Evolutionary conservation across 1,284 basidiomycete species (phyloP).

Genomic region (Moesziomyces globuligerus): DNA sequence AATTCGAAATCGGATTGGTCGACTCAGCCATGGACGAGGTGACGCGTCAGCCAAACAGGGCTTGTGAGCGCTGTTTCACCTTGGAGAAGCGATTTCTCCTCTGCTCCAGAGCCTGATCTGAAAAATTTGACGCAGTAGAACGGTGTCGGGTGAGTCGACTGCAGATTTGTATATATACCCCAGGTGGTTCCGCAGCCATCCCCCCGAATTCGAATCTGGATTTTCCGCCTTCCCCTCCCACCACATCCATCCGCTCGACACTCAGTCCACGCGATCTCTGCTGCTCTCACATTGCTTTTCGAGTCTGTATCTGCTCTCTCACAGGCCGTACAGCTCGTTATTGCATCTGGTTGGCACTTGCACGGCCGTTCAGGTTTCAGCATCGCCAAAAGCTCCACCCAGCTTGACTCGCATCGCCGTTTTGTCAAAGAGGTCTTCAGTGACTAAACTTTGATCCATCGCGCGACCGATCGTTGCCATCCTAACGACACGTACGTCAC

Average conservation of each 20-base stretch:
- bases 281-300: slow-evolving; percentile 16
- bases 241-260: slow-evolving; percentile 51
- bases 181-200: slow-evolving; percentile 12
- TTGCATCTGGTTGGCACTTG: slow-evolving; percentile 10
- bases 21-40: slow-evolving; percentile 21
- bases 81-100: slow-evolving; percentile 2
- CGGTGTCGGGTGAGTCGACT: slow-evolving; percentile 5
- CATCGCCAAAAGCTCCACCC: slow-evolving; percentile 8
- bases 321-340: slow-evolving; percentile 22
- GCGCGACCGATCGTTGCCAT: slow-evolving; percentile 11
- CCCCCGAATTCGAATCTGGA: slow-evolving; percentile 31
- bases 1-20: slow-evolving; percentile 1
- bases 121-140: slow-evolving; percentile 19
- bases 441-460: slow-evolving; percentile 31
- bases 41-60: slow-evolving; percentile 9
- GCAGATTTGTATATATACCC: slow-evolving; percentile 30
- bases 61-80: not conserved
- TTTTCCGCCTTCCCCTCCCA: slow-evolving; percentile 42
- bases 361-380: slow-evolving; percentile 9
- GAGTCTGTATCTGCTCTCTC: slow-evolving; percentile 18
- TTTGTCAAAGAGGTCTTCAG: slow-evolving; percentile 39
- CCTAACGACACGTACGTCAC: slow-evolving; percentile 16
- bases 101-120: slow-evolving; percentile 13
- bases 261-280: slow-evolving; percentile 42
- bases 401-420: slow-evolving; percentile 19